Evolutionary conservation across 2,329 filamentous ascomycete species (phyloP), one percentile per base, ranked within the genome.

Genomic region (Monosporascus sp.): DNA sequence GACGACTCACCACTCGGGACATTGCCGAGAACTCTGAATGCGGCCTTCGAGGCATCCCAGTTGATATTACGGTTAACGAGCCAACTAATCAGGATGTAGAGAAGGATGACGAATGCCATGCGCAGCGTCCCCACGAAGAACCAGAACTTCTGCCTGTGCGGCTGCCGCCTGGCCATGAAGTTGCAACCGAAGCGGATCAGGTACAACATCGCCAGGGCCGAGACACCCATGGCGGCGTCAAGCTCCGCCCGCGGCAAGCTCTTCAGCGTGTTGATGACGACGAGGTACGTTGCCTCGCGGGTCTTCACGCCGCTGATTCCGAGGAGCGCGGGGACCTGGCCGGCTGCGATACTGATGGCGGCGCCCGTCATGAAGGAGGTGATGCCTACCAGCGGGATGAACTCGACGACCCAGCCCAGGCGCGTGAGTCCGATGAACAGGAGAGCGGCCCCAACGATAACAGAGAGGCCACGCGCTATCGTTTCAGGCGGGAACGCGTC

Each of bases 41-140:
- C 73, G 3, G 84, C 81, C 9, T 84, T 63, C n/a, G 70, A 62
- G 22, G 63, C 65, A 45, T 78, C 65, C 47, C 47, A 48, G 51
- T 68, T 76, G 58, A 77, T 77, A 57, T 85, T 69, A 34, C 86
- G 71, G 67, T 90, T 90, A 59, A 81, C 81, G 8, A 88, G 79
- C 57, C 82, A 89, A 69, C 87, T 89, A 67, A 93, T 87, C 61
- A 88, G 74, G 7, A 88, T 89, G 71, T 92, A 93, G 2, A 94
- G 77, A 45, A 93, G 72, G 56, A 94, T 90, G 60, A 92, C 85
- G 64, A 94, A 91, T 1, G 83, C 87, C 5, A 88, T 90, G 38
- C 89, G 84, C 39, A 94, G 77, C 0, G 90, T 93, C 18, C 84
- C 87, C 49, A 85, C 69, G 74, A 93, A 92, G 72, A 93, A 93